Evolutionary conservation across 352 stramenopile genomes (phyloP), one percentile per base, ranked within the genome.

Genomic region (Pythium aquatile): DNA sequence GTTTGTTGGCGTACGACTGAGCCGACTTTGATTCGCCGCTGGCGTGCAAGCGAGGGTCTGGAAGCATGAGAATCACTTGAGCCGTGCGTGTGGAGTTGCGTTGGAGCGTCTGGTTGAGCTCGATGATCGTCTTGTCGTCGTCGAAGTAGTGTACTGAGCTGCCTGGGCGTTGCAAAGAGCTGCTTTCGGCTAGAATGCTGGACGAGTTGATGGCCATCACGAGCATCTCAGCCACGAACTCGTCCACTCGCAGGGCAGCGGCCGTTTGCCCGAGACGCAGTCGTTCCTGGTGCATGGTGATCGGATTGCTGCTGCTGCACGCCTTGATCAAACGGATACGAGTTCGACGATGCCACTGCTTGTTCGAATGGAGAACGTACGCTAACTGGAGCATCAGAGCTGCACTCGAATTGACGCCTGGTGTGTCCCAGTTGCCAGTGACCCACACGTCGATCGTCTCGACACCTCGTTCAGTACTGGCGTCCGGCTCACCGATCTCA

Each of bases 381-480:
- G 72, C 63, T 16, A 79, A 63, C 60, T 79, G 72, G 11, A 76
- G 55, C 70, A 88, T 81, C 20, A 88, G 58, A 17, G 77, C 74
- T 5, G 69, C 64, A 32, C 58, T 75, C 17, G 73, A 68, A 26
- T 77, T 60, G 2, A 79, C 68, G 16, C 58, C 70, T 5, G 63
- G 61, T 10, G 72, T 58, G 8, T 76, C 73, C 64, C 65, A 75
- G n/a, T 64, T 58, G 10, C 55, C 58, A 5, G 76, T 77, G 26
- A 85, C 75, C 81, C 81, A 90, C 14, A 89, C 75, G 42, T 88
- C 79, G 46, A 91, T 81, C 2, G 77, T 85, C 55, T 77, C 66
- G 24, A 53, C 51, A 28, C 37, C 61, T 6, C 58, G 61, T 5
- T 58, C 61, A 17, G 2, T 14, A 0, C 13, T 30, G 9, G 17